Base-by-base conservation (phyloP, 805 yeast species). In the Hermanozyma aechmeae region DNA sequence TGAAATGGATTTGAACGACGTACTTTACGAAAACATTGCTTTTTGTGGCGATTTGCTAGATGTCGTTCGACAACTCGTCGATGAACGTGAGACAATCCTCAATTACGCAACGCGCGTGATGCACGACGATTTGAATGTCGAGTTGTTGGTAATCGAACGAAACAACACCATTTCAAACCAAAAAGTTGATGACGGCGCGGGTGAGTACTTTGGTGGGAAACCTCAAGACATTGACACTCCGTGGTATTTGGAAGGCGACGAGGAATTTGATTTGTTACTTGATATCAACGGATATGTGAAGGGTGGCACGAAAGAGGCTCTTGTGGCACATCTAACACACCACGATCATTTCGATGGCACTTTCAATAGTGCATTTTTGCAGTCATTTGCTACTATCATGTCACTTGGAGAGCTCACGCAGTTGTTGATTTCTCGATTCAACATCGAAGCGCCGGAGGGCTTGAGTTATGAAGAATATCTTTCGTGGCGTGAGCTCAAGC, bases 401-500 rank as follows among this genome's bases (percentile, higher is more conserved):
- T 65, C 79, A 3, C 68, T 92, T 2, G 53, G 67, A 7, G 80
- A 77, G 29, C 59, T 87, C 21, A 58, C 82, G 24, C 65, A 66
- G 23, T 48, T 71, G 24, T 55, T 84, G 42, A 68, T 81, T 18
- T 67, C 68, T 23, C 62, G 93, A 31, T 89, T 77, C 53, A 68
- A 76, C 31, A 55, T 73, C 11, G 73, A 72, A 37, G 92, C 95
- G 14, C 96, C 96, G 0, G 95, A 83, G 45, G 95, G 93, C 0
- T 56, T 89, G 35, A 73, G 82, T 34, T 82, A 75, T 46, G 93
- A 80, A 37, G 94, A 84, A 45, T 83, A 81, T 50, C 72, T 74
- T 25, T 54, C 66, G 7, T 85, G 96, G 96, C 64, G 76, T 7
- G 73, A 74, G 24, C 71, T 70, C 45, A 83, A 83, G 45, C 73